Evolutionary conservation across 2,329 filamentous ascomycete genomes (phyloP).

Genomic region (Penicillium frequentans): DNA sequence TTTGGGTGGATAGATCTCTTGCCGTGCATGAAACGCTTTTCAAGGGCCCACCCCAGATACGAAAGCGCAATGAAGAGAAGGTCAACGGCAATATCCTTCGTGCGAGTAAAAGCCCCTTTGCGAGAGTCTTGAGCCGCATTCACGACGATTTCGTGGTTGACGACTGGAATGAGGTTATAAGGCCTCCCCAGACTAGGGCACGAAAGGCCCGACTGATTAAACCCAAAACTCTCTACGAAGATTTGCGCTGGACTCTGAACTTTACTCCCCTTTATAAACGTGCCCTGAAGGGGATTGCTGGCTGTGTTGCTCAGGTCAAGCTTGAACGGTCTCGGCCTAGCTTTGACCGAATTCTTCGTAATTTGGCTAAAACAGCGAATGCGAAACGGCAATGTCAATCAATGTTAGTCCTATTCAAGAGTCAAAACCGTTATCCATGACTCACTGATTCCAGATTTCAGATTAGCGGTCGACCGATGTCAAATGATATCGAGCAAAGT

Average conservation of each 20-base stretch:
- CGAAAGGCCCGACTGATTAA: slow-evolving; percentile 8
- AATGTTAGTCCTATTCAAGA: slow-evolving; percentile 25
- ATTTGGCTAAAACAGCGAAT: slow-evolving; percentile 13
- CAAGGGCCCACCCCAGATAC: slow-evolving; percentile 12
- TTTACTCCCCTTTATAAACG: slow-evolving; percentile 29
- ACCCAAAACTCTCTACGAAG: slow-evolving; percentile 11
- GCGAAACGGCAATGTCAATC: slow-evolving; percentile 22
- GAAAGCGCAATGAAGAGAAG: slow-evolving; percentile 12
- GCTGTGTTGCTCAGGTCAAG: background rate
- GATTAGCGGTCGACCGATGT: slow-evolving; percentile 24
- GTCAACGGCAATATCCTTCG: slow-evolving; percentile 20
- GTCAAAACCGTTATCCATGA: background rate
- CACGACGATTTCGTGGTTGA: slow-evolving; percentile 38
- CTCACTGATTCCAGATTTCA: slow-evolving; percentile 32
- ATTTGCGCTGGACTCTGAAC: slow-evolving; percentile 31
- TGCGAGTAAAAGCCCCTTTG: slow-evolving; percentile 15
- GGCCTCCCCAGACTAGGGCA: slow-evolving; percentile 4
- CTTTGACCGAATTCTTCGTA: slow-evolving; percentile 26
- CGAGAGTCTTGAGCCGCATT: background rate
- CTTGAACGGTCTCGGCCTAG: background rate
- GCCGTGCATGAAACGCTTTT: slow-evolving; percentile 39
- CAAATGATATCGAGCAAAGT: slow-evolving; percentile 40
- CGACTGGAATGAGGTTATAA: slow-evolving; percentile 35
- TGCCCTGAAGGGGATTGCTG: slow-evolving; percentile 14
- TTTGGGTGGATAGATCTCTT: slow-evolving; percentile 33